These are phyloP conservation scores for Rhizopus delemar DNA, from an alignment of 371 early-diverging fungal species.

Conservation along the genomic window DNA sequence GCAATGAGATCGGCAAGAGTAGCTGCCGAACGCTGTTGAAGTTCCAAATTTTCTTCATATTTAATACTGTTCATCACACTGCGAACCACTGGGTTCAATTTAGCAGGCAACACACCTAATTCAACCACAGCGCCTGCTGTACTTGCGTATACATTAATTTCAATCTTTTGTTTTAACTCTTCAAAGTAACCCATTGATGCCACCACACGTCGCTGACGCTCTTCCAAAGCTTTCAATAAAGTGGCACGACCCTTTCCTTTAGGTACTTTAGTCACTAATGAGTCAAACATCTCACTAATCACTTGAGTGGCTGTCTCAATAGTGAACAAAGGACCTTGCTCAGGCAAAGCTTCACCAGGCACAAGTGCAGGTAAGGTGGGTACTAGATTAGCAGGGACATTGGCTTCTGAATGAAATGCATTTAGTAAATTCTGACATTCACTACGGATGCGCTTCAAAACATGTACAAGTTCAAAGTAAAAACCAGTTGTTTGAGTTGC, in stretches of 20 bases:
- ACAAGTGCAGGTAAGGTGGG: conserved; percentile 66
- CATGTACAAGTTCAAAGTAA: conserved; percentile 70
- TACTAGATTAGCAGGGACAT: conserved; percentile 43
- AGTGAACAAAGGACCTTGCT: conserved; percentile 61
- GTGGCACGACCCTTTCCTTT: conserved; percentile 44
- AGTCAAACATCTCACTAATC: conserved; percentile 55
- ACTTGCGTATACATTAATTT: conserved; percentile 73
- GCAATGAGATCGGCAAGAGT: conserved; percentile 58
- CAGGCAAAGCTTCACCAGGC: conserved; percentile 45
- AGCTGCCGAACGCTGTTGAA: conserved; percentile 67
- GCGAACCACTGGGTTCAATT: conserved; percentile 84
- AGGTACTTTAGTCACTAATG: conserved; percentile 44
- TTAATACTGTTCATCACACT: conserved; percentile 89
- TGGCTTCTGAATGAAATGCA: conserved; percentile 58
- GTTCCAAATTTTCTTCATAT: conserved; percentile 70
- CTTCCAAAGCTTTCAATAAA: conserved; percentile 43
- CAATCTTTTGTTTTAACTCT: conserved; percentile 65
- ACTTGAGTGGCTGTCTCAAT: conserved; percentile 61
- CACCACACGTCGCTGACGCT: conserved; percentile 67
- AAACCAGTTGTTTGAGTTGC: conserved; percentile 41
- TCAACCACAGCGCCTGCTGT: conserved; percentile 83
- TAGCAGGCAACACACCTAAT: conserved; percentile 76
- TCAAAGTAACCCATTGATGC: conserved; percentile 68
- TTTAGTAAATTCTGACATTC: conserved; percentile 76
- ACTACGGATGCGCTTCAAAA: conserved; percentile 69